A percentile compares a stretch with the other conserved stretches of the same genome.
Conservation (phyloP, 164 flowering plant species). For the Cinnamomum chago region DNA sequence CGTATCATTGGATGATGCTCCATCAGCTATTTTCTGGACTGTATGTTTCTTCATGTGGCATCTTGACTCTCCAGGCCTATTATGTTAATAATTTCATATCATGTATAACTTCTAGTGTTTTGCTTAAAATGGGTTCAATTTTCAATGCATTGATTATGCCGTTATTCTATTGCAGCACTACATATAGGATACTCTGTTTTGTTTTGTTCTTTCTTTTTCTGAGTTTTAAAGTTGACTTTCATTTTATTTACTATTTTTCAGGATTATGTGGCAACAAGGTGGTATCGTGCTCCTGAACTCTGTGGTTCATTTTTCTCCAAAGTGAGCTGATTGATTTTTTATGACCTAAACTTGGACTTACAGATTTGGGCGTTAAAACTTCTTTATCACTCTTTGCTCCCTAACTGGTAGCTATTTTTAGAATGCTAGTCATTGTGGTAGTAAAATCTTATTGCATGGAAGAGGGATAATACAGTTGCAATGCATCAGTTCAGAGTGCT, state of each 20-base stretch:
- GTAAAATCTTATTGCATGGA: not conserved
- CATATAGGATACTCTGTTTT: not conserved
- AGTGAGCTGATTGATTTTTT: conserved; percentile 32
- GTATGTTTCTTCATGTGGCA: conserved; percentile 38
- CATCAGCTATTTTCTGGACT: conserved; percentile 93
- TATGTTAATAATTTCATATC: not conserved
- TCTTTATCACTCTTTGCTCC: not conserved
- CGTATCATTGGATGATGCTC: conserved; percentile 72
- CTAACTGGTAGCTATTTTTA: not conserved
- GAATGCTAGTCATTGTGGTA: not conserved
- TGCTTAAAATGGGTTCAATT: not conserved
- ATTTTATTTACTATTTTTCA: conserved; percentile 17
- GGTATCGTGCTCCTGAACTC: conserved; percentile 97
- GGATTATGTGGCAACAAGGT: conserved; percentile 96
- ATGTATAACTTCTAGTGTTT: not conserved
- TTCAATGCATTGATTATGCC: not conserved
- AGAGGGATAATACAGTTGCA: not conserved
- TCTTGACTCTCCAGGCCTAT: not conserved
- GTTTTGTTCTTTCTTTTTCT: not conserved
- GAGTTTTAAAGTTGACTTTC: not conserved
- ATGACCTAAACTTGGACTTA: not conserved
- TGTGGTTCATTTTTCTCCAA: conserved; percentile 95
- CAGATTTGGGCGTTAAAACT: not conserved
- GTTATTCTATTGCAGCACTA: not conserved
- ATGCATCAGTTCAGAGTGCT: not conserved